A percentile compares a stretch with the other conserved stretches of the same genome.
These are phyloP conservation scores for Phaeosphaeriaceae sp. DNA, from an alignment of 2,329 filamentous ascomycete species.

Conservation along the genomic window DNA sequence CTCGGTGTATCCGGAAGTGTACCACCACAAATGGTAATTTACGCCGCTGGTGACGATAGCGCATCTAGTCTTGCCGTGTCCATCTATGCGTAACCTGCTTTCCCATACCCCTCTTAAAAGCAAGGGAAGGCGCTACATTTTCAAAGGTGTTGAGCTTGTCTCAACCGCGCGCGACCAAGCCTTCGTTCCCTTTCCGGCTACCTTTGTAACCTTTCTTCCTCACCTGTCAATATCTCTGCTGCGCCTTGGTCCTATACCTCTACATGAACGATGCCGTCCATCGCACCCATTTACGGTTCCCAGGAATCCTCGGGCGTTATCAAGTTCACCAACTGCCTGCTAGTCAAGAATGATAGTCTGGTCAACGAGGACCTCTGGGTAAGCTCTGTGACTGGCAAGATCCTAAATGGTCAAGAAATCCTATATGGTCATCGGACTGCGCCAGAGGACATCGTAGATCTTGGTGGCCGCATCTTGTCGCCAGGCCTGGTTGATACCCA, in stretches of 20 bases:
- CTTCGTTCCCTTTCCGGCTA: constrained; percentile 27
- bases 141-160: constrained; percentile 34
- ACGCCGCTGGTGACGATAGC: constrained; percentile 21
- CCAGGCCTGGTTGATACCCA: constrained; percentile 91
- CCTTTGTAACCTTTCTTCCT: constrained; percentile 12
- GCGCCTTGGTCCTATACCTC: neutral
- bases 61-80: constrained; percentile 18
- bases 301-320: constrained; percentile 63
- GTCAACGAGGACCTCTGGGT: constrained; percentile 87
- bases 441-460: constrained; percentile 77
- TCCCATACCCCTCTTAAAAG: constrained; percentile 27
- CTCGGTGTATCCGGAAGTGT: constrained; percentile 19
- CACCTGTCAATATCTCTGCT: constrained; percentile 8
- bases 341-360: constrained; percentile 71
- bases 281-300: constrained; percentile 33
- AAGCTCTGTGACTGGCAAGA: constrained; percentile 79
- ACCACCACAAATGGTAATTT: constrained; percentile 15
- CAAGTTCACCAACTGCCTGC: constrained; percentile 87
- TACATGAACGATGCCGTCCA: constrained; percentile 47
- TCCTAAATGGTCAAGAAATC: constrained; percentile 71
- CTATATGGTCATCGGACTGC: constrained; percentile 71
- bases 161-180: constrained; percentile 29
- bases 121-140: constrained; percentile 17
- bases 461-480: constrained; percentile 81
- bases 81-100: constrained; percentile 2